A percentile compares a stretch with the other conserved stretches of the same genome.
Conservation (phyloP, 2,329 filamentous ascomycete species). For the Scytalidium lignicola region DNA sequence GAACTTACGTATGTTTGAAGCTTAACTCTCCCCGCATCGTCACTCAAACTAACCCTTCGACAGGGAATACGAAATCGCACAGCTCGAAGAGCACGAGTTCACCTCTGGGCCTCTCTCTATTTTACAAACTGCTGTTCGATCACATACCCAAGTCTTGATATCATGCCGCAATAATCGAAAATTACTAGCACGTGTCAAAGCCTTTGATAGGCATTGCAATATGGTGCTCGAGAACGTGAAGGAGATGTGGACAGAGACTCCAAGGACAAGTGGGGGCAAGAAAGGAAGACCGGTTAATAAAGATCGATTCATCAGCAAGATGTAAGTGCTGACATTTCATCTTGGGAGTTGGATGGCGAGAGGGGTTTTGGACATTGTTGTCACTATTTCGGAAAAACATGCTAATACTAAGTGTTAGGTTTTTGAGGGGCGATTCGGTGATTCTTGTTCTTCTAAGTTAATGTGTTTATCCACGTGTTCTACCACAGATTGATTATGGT, state of each 20-base stretch:
- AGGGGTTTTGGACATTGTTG: too few species aligned
- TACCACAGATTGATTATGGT: slow-evolving; percentile 10
- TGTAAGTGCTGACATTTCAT: slow-evolving; percentile 54
- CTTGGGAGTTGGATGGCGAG: too few species aligned
- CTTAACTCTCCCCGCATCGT: slow-evolving; percentile 1
- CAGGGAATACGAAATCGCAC: slow-evolving; percentile 86
- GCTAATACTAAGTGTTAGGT: slow-evolving; percentile 20
- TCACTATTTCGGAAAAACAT: background rate
- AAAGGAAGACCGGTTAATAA: slow-evolving; percentile 92
- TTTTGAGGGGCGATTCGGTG: slow-evolving; percentile 31
- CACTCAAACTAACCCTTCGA: slow-evolving; percentile 14
- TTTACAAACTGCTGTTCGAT: slow-evolving; percentile 92
- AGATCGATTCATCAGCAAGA: slow-evolving; percentile 97
- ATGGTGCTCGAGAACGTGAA: slow-evolving; percentile 97
- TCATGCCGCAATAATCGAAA: slow-evolving; percentile 98
- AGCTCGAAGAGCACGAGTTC: slow-evolving; percentile 75
- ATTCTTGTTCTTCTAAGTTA: slow-evolving; percentile 31
- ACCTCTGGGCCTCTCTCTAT: slow-evolving; percentile 81
- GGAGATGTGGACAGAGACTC: slow-evolving; percentile 99
- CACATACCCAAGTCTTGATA: slow-evolving; percentile 92
- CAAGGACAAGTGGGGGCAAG: slow-evolving; percentile 75
- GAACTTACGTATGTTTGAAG: slow-evolving; percentile 75
- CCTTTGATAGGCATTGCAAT: slow-evolving; percentile 98
- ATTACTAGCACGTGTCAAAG: slow-evolving; percentile 93
- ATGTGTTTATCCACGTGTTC: slow-evolving; percentile 11